These are phyloP conservation scores for Cordyceps cateniannulata DNA, from an alignment of 2,329 filamentous ascomycete species.

Conservation along the genomic window DNA sequence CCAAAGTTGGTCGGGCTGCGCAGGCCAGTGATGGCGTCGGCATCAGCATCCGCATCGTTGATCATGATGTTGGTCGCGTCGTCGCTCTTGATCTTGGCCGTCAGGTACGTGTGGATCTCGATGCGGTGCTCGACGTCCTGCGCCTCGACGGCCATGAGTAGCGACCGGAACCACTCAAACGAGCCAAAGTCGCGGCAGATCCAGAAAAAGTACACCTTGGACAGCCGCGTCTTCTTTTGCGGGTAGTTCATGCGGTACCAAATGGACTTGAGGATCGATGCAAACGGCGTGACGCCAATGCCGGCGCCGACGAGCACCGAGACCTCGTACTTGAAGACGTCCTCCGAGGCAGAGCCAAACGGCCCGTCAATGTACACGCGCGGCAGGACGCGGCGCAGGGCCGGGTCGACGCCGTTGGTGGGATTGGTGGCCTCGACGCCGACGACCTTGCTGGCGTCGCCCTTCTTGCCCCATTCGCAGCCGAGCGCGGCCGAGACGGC, in stretches of 20 bases:
- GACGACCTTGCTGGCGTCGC: slow-evolving; percentile 58
- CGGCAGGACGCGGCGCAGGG: slow-evolving; percentile 66
- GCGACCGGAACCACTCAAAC: slow-evolving; percentile 83
- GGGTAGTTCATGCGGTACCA: slow-evolving; percentile 92
- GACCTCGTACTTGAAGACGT: slow-evolving; percentile 84
- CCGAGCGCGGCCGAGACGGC: slow-evolving; percentile 63
- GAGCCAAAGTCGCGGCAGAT: slow-evolving; percentile 82
- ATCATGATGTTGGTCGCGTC: slow-evolving; percentile 91
- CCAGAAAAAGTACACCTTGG: slow-evolving; percentile 93
- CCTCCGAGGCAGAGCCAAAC: slow-evolving; percentile 79
- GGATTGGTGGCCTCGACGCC: slow-evolving; percentile 53
- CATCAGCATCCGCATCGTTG: slow-evolving; percentile 78
- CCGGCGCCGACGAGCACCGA: slow-evolving; percentile 74
- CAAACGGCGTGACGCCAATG: slow-evolving; percentile 82
- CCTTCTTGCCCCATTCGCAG: slow-evolving; percentile 59
- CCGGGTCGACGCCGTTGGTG: slow-evolving; percentile 55
- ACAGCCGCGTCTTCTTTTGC: slow-evolving; percentile 68
- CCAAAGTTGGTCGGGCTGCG: slow-evolving; percentile 81
- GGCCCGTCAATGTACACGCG: slow-evolving; percentile 79
- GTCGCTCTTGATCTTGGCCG: slow-evolving; percentile 78
- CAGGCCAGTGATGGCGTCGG: slow-evolving; percentile 77
- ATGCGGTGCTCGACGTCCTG: slow-evolving; percentile 79
- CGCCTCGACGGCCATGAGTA: slow-evolving; percentile 77
- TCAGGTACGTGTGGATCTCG: slow-evolving; percentile 85
- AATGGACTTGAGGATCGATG: slow-evolving; percentile 82